Percentiles rank a stretch among this genome's conserved stretches.
Evolutionary conservation across 2,329 filamentous ascomycete genomes (phyloP).

Genomic region (Venturia pyrina): DNA sequence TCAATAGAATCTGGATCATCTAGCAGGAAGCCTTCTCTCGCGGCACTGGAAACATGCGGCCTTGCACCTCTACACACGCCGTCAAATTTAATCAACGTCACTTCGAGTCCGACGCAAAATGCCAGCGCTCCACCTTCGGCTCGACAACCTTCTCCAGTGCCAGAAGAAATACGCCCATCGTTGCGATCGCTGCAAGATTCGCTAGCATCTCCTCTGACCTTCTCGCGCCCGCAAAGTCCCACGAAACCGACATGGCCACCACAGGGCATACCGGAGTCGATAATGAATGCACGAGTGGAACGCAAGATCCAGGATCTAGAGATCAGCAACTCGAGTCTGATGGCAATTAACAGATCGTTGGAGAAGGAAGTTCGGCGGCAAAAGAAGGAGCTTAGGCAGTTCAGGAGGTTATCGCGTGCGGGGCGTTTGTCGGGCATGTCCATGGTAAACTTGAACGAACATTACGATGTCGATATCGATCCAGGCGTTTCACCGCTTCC

Average conservation of each 20-base stretch:
- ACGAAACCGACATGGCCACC: conserved; percentile 38
- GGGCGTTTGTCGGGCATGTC: conserved; percentile 32
- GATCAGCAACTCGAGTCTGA: conserved; percentile 88
- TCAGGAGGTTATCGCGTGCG: conserved; percentile 72
- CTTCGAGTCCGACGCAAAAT: not conserved
- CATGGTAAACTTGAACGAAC: conserved; percentile 24
- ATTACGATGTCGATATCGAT: conserved; percentile 27
- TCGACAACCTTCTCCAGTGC: not conserved
- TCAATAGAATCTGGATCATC: conserved; percentile 8
- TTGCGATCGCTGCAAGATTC: not conserved
- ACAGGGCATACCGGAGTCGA: conserved; percentile 60
- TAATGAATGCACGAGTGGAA: conserved; percentile 80
- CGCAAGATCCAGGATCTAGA: conserved; percentile 93
- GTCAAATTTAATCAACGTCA: not conserved
- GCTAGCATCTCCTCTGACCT: conserved; percentile 6
- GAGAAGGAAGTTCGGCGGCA: conserved; percentile 89
- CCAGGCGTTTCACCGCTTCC: conserved; percentile 20
- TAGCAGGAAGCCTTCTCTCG: conserved; percentile 2
- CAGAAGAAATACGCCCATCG: not conserved
- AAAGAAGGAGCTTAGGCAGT: conserved; percentile 76
- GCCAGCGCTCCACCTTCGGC: not conserved
- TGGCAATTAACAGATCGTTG: conserved; percentile 88
- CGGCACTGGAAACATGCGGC: conserved; percentile 5
- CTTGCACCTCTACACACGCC: not conserved
- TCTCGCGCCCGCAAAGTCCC: conserved; percentile 41